Evolutionary conservation across 192 early-diverging fungal genomes (phyloP).

Genomic region (Coemansia sp.): DNA sequence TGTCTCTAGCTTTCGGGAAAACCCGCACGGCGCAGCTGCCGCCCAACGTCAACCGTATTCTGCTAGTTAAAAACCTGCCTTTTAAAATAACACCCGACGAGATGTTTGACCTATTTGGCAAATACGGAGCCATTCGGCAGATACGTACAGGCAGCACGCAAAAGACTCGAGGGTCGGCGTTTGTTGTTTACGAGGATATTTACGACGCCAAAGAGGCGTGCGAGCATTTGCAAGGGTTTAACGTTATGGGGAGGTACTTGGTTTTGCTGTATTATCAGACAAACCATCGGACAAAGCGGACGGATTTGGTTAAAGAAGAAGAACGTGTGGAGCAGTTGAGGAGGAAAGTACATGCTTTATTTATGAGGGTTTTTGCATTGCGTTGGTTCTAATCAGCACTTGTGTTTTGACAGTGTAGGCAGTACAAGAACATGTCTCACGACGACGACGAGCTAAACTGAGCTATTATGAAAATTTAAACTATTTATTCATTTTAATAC

Average conservation of each 20-base stretch:
- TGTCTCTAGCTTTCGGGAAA: slow-evolving; percentile 47
- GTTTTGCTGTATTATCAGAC: slow-evolving; percentile 91
- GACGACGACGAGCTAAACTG: slow-evolving; percentile 15
- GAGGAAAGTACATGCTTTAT: slow-evolving; percentile 49
- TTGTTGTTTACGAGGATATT: slow-evolving; percentile 97
- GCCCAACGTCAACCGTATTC: slow-evolving; percentile 91
- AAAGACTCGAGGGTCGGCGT: slow-evolving; percentile 93
- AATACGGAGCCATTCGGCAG: slow-evolving; percentile 93
- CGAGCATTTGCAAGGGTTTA: slow-evolving; percentile 94
- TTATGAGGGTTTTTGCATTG: not conserved
- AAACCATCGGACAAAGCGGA: slow-evolving; percentile 75
- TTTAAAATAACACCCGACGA: slow-evolving; percentile 97
- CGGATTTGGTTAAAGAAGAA: slow-evolving; percentile 76
- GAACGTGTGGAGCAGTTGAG: slow-evolving; percentile 71
- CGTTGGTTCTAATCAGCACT: not conserved
- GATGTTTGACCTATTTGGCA: slow-evolving; percentile 97
- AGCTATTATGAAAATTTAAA: not conserved
- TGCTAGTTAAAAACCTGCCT: slow-evolving; percentile 93
- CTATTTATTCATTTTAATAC: not conserved
- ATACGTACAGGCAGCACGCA: slow-evolving; percentile 79
- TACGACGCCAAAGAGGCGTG: slow-evolving; percentile 97
- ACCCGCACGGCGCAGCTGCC: slow-evolving; percentile 71
- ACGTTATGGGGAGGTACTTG: slow-evolving; percentile 92
- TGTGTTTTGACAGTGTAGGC: slow-evolving; percentile 17
- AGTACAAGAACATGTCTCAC: slow-evolving; percentile 36